Percentiles rank a stretch among this genome's conserved stretches.
Evolutionary conservation across 2,329 filamentous ascomycete species (phyloP).

Genomic region (Colletotrichum sp.): DNA sequence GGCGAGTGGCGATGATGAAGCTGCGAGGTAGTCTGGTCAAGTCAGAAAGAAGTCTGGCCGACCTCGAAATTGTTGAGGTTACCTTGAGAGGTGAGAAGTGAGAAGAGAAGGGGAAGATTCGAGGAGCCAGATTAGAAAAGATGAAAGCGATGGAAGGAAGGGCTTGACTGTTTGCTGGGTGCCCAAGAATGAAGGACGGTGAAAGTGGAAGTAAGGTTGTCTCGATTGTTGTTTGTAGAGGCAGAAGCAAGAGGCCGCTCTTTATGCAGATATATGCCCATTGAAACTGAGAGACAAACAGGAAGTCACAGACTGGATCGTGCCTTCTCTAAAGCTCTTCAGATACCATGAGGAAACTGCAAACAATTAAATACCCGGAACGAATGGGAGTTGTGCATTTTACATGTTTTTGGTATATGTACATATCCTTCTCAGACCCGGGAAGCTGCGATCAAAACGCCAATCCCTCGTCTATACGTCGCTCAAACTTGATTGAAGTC

Average conservation of each 20-base stretch:
- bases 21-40: not conserved
- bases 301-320: fast-evolving
- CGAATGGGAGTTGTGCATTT: conserved; percentile 1
- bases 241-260: not conserved
- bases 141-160: too few species aligned
- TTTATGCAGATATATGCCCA: not conserved
- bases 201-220: not conserved
- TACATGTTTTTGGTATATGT: not conserved
- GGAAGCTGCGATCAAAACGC: conserved; percentile 6
- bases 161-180: not conserved
- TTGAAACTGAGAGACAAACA: not conserved
- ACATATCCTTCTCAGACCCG: not conserved
- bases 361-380: not conserved
- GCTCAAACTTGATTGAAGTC: not conserved
- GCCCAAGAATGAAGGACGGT: not conserved
- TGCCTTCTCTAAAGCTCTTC: not conserved
- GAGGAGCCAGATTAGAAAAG: not conserved
- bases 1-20: not conserved
- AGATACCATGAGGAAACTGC: not conserved
- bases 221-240: not conserved
- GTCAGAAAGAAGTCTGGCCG: not conserved
- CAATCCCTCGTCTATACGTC: not conserved
- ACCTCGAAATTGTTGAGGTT: not conserved
- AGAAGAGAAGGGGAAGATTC: fast-evolving
- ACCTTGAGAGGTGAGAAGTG: not conserved